Base-by-base conservation (phyloP, 805 yeast genomes). In the Starmerella khaoyaiensis region DNA sequence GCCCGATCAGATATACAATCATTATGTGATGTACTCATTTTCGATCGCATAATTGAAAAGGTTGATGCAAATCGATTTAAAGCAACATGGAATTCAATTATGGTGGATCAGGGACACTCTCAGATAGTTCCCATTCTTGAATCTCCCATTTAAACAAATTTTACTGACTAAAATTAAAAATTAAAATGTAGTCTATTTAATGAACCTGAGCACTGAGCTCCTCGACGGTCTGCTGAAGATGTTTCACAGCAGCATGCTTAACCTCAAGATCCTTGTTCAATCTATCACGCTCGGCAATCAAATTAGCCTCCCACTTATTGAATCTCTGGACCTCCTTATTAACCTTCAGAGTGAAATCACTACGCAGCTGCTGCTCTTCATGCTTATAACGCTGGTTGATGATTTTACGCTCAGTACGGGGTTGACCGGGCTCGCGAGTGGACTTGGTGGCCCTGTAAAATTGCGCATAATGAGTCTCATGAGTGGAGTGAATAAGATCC, bases 281-380 rank as follows among this genome's bases (percentile, higher is more conserved):
- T 59, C 94, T 74, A 61, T 84, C 81, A 64, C 94, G 79, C 65
- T 90, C 96, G 51, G 82, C 83, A 49, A 84, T 90, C 51, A 90
- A 82, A 57, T 90, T 87, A 52, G 84, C 81, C 64, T 86, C 96
- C 98, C 99, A 90, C 67, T 87, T 94, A 67, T 93, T 81, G 62
- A 90, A 90, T 57, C 98, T 73, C 54, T 83, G 93, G 56, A 90
- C 98, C 64, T 90, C 98, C 33, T 80, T 80, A 64, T 87, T 86
- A 43, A 90, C 82, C 65, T 90, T 96, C 60, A 86, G 96, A 8
- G 97, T 87, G 63, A 90, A 90, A 60, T 80, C 80, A 63, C 80
- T 79, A 71, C 90, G 83, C 56, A 90, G 69, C 23, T 86, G 79
- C 58, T 82, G 90, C 62, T 90, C 98, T 60, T 87, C 97, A 61